Base-by-base conservation (phyloP, 192 early-diverging fungal genomes). In the Neocallimastix lanati region DNA sequence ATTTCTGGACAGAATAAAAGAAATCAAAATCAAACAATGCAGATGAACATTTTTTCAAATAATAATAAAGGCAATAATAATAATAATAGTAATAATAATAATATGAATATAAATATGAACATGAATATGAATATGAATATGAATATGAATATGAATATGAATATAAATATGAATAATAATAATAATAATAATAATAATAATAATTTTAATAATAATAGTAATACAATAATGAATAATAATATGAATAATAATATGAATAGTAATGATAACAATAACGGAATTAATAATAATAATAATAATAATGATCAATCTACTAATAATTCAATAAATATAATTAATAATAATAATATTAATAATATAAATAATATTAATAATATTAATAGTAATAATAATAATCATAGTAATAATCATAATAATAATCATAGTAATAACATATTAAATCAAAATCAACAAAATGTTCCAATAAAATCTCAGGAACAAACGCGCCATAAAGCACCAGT, bases 401-500 rank as follows among this genome's bases (percentile, higher is more conserved):
- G 13, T 37, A 37, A n/a, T 9, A 67, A 67, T 16, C 16, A 67
- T 4, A 67, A 25, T n/a, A n/a, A 11, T 25, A n/a, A n/a, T 67
- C 25, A 67, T n/a, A 4, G 11, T 0, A 67, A n/a, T 67, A 67
- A 67, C n/a, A 33, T 6, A 33, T 33, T 11, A 33, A 67, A 16
- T 7, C 50, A 25, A n/a, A 67, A 67, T n/a, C 50, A 67, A 67
- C 40, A 67, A 67, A 67, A n/a, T 67, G 16, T 67, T 6, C 21
- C 4, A 3, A 0, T 16, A 67, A 67, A 67, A 67, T 1, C 50
- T 25, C 50, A 78, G 11, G 77, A 38, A 4, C 30, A 38, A 38
- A 11, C 37, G n/a, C 29, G 25, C 18, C 25, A 35, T n/a, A 67
- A 29, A 40, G 38, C 82, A 35, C 95, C 95, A 0, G 92, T 98